Base-by-base conservation (phyloP, 495 filamentous ascomycete species). In the Cladorrhinum samala region DNA sequence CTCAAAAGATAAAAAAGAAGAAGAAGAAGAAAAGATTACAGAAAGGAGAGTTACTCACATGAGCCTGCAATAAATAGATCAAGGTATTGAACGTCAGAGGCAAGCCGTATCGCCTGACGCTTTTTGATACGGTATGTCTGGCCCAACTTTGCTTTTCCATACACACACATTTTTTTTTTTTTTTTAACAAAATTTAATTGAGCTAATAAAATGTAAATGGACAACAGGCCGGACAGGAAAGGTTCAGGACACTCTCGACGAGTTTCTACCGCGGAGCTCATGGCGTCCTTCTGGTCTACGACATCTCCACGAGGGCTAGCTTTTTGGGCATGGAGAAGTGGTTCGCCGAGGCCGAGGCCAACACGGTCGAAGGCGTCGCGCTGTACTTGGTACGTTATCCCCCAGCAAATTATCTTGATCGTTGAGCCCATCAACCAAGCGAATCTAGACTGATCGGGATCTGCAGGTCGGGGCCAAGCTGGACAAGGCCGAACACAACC, bases 231-330 rank as follows among this genome's bases (percentile, higher is more conserved):
- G 76, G 77, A 17, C 75, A 79, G 70, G 81, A 84, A 57, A 66
- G 81, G 18, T 83, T 83, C 65, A 78, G 79, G 51, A 80, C 81
- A 7, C 70, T 84, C 40, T 81, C 80, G 2, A 81, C 76, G 50
- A 76, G 71, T 52, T 83, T 81, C 64, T 83, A 84, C 67, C 78
- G 81, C 25, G 78, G 78, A 43, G 78, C 80, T 2, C 79, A 83
- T 53, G 81, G 71, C 54, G 75, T 83, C 49, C 72, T 83, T 52
- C 62, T 84, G 20, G 77, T 82, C 39, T 84, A 83, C 63, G 81
- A 83, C 57, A 76, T 83, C 37, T 76, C 77, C 14, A 78, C 68
- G 55, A 59, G 75, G 30, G 75, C 79, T 38, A 76, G 69, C 52
- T 83, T 83, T 53, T 62, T 74, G 18, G 68, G 72, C 39, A 79